Conservation (phyloP, 768 basidiomycete species). For the Russula vinacea region DNA sequence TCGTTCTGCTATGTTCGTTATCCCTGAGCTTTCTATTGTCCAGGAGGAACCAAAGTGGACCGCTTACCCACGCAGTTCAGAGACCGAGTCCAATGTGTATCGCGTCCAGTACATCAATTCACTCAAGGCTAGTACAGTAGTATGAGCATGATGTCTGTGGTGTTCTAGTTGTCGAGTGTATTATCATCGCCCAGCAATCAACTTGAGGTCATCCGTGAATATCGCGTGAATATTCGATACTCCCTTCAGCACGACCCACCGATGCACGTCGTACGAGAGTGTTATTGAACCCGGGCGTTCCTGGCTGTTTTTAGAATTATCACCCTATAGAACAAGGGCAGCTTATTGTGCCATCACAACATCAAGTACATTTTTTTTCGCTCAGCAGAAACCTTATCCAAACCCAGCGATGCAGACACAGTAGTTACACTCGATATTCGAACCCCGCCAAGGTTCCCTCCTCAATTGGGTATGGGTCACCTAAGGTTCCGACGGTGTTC, state of each 20-base stretch:
- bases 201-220: conserved; percentile 14
- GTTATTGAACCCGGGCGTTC: conserved; percentile 25
- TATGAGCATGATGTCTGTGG: not conserved
- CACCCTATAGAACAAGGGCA: conserved; percentile 27
- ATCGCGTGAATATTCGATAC: conserved; percentile 15
- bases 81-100: conserved; percentile 63
- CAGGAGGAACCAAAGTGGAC: conserved; percentile 93
- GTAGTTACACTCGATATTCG: no score
- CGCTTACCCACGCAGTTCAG: conserved; percentile 60
- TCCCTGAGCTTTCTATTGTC: not conserved
- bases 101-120: conserved; percentile 58
- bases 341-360: conserved; percentile 28
- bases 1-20: not conserved
- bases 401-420: conserved; percentile 22
- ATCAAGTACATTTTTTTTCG: not conserved
- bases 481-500: no score
- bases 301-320: no score
- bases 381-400: conserved; percentile 19
- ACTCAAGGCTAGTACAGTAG: not conserved
- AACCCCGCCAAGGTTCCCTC: no score
- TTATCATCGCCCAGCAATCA: conserved; percentile 24
- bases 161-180: not conserved
- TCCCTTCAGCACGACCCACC: conserved; percentile 16
- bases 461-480: no score
- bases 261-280: conserved; percentile 10